Conservation (phyloP, 1,284 basidiomycete species). For the Trichosporon coremiiforme region DNA sequence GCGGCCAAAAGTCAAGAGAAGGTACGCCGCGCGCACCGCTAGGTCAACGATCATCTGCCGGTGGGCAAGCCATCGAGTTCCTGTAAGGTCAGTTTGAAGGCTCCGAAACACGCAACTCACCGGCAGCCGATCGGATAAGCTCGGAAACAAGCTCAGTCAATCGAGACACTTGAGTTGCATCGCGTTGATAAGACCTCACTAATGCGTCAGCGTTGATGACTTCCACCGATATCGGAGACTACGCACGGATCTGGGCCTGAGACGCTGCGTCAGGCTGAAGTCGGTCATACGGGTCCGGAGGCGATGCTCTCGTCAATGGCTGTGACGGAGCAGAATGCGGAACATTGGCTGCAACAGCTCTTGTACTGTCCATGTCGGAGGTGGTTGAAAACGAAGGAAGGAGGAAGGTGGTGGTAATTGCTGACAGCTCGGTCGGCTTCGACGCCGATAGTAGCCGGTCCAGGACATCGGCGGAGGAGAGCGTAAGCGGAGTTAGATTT, state of each 20-base stretch:
- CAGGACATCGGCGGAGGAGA: constrained; percentile 6
- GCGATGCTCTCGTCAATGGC: background rate
- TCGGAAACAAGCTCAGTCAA: constrained; percentile 75
- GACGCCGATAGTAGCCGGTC: constrained; percentile 8
- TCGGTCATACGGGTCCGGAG: constrained; percentile 33
- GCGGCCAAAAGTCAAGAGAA: constrained; percentile 74
- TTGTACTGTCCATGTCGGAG: constrained; percentile 28
- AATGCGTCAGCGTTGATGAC: constrained; percentile 51
- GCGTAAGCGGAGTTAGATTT: constrained; percentile 22
- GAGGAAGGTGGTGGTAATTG: background rate
- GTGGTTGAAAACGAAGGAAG: background rate
- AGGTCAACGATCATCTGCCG: constrained; percentile 80
- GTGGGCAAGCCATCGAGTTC: constrained; percentile 79
- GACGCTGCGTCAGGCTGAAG: constrained; percentile 44
- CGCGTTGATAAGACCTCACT: constrained; percentile 86
- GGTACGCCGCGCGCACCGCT: constrained; percentile 70
- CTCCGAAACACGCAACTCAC: constrained; percentile 57
- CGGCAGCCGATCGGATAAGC: constrained; percentile 73
- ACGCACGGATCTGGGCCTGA: constrained; percentile 82
- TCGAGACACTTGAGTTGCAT: constrained; percentile 73
- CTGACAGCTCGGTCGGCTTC: constrained; percentile 12
- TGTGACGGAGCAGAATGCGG: constrained; percentile 3
- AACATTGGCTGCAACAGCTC: constrained; percentile 23
- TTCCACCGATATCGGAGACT: constrained; percentile 68
- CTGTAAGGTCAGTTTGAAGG: constrained; percentile 56